Percentiles rank a stretch among this genome's conserved stretches.
Evolutionary conservation across 2,329 filamentous ascomycete genomes (phyloP).

Genomic region (Ophiosphaerella herpotricha): DNA sequence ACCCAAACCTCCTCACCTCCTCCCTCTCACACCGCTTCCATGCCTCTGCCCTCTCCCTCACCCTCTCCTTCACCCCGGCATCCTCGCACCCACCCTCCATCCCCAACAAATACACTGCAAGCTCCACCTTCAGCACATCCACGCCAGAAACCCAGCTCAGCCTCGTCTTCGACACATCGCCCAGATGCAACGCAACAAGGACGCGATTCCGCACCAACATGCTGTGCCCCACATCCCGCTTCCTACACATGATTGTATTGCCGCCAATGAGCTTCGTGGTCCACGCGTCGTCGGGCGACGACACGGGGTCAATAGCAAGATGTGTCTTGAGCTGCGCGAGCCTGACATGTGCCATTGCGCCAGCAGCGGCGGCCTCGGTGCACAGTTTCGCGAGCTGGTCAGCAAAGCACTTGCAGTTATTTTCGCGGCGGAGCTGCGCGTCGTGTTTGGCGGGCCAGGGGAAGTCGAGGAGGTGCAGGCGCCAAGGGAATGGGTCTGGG

Average conservation of each 20-base stretch:
- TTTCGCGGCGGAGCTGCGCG: not conserved
- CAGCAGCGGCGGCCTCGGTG: constrained; percentile 20
- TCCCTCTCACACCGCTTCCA: constrained; percentile 32
- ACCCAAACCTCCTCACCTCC: constrained; percentile 27
- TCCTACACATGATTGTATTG: not conserved
- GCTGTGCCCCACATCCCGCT: constrained; percentile 5
- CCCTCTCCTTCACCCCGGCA: constrained; percentile 4
- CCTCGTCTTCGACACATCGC: constrained; percentile 25
- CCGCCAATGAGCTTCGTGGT: not conserved
- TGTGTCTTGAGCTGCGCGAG: constrained; percentile 10
- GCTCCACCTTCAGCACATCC: constrained; percentile 30
- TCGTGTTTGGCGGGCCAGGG: constrained; percentile 9
- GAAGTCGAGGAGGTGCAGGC: constrained; percentile 33
- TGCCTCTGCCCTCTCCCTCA: constrained; percentile 11
- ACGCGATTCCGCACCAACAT: constrained; percentile 15
- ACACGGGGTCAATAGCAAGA: constrained; percentile 1
- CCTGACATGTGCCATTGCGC: constrained; percentile 21
- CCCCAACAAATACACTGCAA: constrained; percentile 24
- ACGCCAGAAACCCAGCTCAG: constrained; percentile 26
- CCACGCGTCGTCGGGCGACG: not conserved
- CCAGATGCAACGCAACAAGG: constrained; percentile 21
- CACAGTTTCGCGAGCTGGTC: constrained; percentile 13
- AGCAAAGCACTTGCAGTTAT: constrained; percentile 23
- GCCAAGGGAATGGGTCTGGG: constrained; percentile 29
- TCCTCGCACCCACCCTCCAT: not conserved